Evolutionary conservation across 225 moss, liverwort and hornwort genomes (phyloP).

Genomic region (Pleurozium schreberi): DNA sequence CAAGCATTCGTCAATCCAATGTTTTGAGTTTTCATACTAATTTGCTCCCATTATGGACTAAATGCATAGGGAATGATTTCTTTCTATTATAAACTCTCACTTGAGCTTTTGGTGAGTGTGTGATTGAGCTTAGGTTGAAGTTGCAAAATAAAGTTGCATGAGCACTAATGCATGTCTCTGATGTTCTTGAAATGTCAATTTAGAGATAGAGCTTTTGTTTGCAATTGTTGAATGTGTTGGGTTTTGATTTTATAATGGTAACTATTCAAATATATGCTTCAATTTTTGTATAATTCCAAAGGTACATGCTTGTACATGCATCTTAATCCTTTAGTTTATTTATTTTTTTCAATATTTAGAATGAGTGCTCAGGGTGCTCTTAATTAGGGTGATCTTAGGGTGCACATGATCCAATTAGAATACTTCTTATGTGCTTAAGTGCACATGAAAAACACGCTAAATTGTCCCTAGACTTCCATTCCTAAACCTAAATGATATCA

Average conservation of each 20-base stretch:
- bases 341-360: too few relatives aligned
- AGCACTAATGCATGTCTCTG: neutral
- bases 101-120: fast-evolving
- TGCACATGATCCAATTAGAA: too few relatives aligned
- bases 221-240: neutral
- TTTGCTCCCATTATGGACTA: neutral
- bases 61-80: neutral
- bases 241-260: fast-evolving
- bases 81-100: fast-evolving
- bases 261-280: neutral
- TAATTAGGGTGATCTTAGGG: too few relatives aligned
- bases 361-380: neutral
- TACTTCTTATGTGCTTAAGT: too few relatives aligned
- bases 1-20: too few relatives aligned
- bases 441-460: neutral
- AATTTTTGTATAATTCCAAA: neutral
- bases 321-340: neutral
- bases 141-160: neutral
- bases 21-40: neutral
- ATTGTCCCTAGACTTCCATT: fast-evolving
- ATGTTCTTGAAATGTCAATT: neutral
- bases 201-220: neutral
- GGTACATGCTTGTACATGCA: neutral
- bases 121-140: neutral
- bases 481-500: neutral